phyloP scores from a whole-genome alignment of 768 basidiomycete genomes.

The Trichaptum fuscoviolaceum region DNA sequence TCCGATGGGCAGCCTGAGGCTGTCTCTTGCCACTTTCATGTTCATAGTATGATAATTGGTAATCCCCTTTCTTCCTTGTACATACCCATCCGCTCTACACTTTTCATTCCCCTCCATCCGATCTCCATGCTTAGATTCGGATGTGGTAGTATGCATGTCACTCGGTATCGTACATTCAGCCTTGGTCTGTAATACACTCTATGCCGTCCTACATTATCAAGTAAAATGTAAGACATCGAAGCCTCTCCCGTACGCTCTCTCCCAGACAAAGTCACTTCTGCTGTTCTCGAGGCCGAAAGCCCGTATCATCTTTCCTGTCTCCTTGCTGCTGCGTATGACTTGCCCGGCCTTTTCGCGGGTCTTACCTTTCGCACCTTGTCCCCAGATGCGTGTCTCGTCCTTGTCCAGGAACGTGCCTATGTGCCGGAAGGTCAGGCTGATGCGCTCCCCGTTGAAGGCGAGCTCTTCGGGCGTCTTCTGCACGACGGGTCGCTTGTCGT shows the following conservation, averaged over 20 bases:
- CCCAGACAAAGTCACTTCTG: conserved; percentile 66
- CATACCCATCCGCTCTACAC: neutral
- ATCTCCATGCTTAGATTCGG: neutral
- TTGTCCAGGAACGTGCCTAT: conserved; percentile 70
- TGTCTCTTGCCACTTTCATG: neutral
- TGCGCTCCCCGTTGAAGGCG: conserved; percentile 54
- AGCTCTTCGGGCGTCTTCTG: conserved; percentile 54
- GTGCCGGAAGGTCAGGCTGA: conserved; percentile 74
- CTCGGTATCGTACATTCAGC: neutral
- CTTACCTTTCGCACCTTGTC: conserved; percentile 69
- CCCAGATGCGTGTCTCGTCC: conserved; percentile 53
- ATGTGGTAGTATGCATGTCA: neutral
- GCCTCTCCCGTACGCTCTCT: conserved; percentile 55
- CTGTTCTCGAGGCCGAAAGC: conserved; percentile 78
- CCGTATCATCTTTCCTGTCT: conserved; percentile 44
- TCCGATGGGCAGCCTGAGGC: neutral
- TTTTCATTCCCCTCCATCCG: neutral
- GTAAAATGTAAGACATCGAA: conserved; percentile 64
- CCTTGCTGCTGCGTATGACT: conserved; percentile 48
- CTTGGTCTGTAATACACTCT: neutral
- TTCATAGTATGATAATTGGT: neutral
- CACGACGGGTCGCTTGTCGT: conserved; percentile 59
- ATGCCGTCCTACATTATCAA: neutral
- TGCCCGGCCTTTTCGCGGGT: conserved; percentile 43
- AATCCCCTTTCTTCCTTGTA: neutral